phyloP scores from a whole-genome alignment of 192 early-diverging fungal species.

The Geosiphon pyriformis region DNA sequence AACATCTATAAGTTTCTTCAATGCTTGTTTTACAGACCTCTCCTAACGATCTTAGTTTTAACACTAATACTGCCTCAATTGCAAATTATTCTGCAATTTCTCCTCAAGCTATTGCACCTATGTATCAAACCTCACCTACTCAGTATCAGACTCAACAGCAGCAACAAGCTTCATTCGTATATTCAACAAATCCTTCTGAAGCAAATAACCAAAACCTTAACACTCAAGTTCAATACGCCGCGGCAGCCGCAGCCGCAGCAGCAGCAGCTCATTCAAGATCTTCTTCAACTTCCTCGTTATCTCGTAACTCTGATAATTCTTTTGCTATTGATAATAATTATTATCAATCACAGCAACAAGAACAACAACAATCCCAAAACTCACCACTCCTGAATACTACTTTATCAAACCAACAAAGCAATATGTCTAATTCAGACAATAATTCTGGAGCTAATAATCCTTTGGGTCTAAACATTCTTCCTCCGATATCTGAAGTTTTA shows the following conservation, averaged over 20 bases:
- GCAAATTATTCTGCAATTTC: conserved; percentile 14
- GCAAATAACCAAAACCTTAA: neutral
- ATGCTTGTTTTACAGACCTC: conserved; percentile 22
- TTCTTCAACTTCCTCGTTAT: conserved; percentile 9
- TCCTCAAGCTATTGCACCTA: conserved; percentile 9
- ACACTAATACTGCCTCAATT: neutral
- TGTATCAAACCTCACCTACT: conserved; percentile 13
- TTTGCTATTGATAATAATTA: conserved; percentile 2
- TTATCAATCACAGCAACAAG: neutral
- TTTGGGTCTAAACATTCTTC: conserved; percentile 14
- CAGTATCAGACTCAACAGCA: conserved; percentile 12
- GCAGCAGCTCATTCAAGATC: conserved; percentile 5
- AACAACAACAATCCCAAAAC: neutral
- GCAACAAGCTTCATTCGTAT: neutral
- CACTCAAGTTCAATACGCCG: conserved; percentile 1
- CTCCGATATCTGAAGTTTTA: conserved; percentile 20
- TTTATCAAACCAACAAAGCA: neutral
- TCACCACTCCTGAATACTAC: too few relatives aligned
- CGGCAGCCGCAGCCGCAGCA: neutral
- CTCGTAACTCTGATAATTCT: conserved; percentile 4
- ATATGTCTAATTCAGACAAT: neutral
- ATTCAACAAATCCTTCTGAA: neutral
- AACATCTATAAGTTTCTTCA: conserved; percentile 1
- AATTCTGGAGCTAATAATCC: neutral
- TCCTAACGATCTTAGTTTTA: conserved; percentile 14